A percentile compares a stretch with the other conserved stretches of the same genome.
These are phyloP conservation scores for Fusarium secorum DNA, from an alignment of 2,329 filamentous ascomycete genomes.

Conservation along the genomic window DNA sequence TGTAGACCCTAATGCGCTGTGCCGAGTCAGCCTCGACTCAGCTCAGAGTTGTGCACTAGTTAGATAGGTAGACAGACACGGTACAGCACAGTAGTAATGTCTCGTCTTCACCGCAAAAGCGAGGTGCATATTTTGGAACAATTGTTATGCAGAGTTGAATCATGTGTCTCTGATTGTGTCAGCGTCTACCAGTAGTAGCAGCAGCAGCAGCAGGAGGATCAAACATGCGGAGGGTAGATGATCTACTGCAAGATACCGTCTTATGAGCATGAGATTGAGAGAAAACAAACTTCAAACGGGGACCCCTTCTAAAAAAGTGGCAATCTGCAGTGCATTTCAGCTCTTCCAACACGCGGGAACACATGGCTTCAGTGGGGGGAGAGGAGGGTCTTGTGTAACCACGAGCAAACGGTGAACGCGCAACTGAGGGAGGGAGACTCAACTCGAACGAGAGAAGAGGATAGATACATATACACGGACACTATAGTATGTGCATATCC, in stretches of 20 bases:
- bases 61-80: not conserved
- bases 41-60: not conserved
- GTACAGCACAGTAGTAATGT: slow-evolving; percentile 7
- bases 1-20: not conserved
- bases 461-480: not conserved
- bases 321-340: slow-evolving; percentile 14
- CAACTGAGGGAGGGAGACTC: not conserved
- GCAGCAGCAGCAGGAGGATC: not conserved
- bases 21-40: slow-evolving; percentile 23
- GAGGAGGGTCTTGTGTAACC: slow-evolving; percentile 26
- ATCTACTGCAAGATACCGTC: slow-evolving; percentile 29
- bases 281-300: not conserved
- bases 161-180: slow-evolving; percentile 21
- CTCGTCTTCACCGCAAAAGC: slow-evolving; percentile 35
- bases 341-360: slow-evolving; percentile 7
- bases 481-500: not conserved
- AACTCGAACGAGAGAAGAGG: not conserved
- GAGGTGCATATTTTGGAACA: slow-evolving; percentile 17
- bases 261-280: not conserved
- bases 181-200: not conserved
- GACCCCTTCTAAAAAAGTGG: not conserved
- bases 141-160: slow-evolving; percentile 16
- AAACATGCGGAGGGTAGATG: not conserved
- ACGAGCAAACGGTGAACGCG: slow-evolving; percentile 6
- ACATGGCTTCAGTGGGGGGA: slow-evolving; percentile 11